These are phyloP conservation scores for Mimosa bimucronata DNA, from an alignment of 306 rosid species.

Conservation along the genomic window DNA sequence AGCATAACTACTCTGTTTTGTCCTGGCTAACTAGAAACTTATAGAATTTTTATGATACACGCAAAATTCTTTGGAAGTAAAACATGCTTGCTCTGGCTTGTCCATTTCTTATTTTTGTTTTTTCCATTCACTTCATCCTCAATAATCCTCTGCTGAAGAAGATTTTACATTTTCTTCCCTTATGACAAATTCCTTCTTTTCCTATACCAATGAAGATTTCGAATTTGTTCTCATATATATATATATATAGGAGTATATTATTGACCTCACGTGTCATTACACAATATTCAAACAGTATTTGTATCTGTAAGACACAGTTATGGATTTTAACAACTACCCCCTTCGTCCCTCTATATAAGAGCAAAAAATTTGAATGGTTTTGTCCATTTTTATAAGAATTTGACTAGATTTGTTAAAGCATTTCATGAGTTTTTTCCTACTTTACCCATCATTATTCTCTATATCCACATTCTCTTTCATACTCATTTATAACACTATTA, in stretches of 20 bases:
- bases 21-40: neutral
- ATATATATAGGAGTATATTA: neutral
- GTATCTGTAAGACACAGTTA: neutral
- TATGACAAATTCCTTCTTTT: neutral
- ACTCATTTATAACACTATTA: too few species aligned
- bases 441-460: too few species aligned
- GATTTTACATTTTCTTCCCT: neutral
- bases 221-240: neutral
- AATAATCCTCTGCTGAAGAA: neutral
- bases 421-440: too few species aligned
- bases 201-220: neutral
- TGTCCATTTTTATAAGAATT: too few species aligned
- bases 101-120: slow-evolving; percentile 1
- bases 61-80: neutral
- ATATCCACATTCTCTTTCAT: too few species aligned
- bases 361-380: too few species aligned
- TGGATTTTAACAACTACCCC: neutral
- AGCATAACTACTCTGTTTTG: neutral
- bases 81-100: slow-evolving; percentile 7
- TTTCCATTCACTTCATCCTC: neutral
- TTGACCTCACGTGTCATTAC: neutral
- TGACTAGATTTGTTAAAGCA: too few species aligned
- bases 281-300: neutral
- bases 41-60: neutral
- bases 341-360: too few species aligned